Base-by-base conservation (phyloP, 768 basidiomycete species). In the Kondoa malvinella region DNA sequence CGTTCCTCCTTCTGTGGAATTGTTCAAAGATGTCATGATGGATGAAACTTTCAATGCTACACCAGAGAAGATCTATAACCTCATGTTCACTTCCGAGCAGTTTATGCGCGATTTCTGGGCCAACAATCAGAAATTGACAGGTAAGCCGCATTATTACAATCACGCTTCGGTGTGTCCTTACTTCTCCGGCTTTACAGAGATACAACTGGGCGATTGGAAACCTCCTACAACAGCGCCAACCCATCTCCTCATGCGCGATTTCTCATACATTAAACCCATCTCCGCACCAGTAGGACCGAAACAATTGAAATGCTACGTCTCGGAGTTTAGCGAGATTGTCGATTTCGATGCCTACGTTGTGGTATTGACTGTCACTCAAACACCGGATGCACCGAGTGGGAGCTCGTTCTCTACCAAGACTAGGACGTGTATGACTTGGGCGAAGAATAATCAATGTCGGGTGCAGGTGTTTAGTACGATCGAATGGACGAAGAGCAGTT, bases 191-290 rank as follows among this genome's bases (percentile, higher is more conserved):
- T 57, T 65, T 16, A 1, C 73, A 97, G 94, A 96, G 71, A 83
- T 99, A 66, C 92, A 99, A 77, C 89, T 91, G 74, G 87, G 91
- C 2, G 95, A 97, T 76, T 97, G 95, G 95, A 79, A 83, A 21
- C 92, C 94, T 0, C 79, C 80, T 2, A 73, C 78, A 0, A 79
- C 82, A 0, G 83, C 81, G 16, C 30, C 12, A 25, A 83, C 85
- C 34, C 83, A 85, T 66, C 82, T 89, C 56, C 83, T 95, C 12
- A 81, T 85, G 30, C 83, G 94, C 12, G 88, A 90, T 71, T 91
- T 92, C 85, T 89, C 89, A 30, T 99, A 97, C 77, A 92, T 96
- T 79, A 96, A 94, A 76, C 92, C 92, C 0, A 80, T 99, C 32
- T 84, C 83, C 70, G 92, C 83, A 1, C 84, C 85, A 66, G 83